phyloP scores from a whole-genome alignment of 352 stramenopile genomes.

The Proteromonas lacertae region DNA sequence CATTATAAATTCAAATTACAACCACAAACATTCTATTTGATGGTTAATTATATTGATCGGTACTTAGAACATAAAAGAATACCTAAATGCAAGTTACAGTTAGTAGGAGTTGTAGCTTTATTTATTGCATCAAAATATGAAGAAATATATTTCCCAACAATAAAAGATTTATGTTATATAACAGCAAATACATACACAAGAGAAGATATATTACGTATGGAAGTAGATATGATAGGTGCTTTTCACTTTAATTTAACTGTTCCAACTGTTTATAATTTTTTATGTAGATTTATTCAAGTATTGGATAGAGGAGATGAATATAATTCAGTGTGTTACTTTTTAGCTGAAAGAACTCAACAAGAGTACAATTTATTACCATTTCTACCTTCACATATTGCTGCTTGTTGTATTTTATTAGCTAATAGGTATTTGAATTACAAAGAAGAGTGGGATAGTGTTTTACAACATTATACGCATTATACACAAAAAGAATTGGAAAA shows the following conservation, averaged over 20 bases:
- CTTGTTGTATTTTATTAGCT: slow-evolving; percentile 78
- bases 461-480: too few relatives aligned
- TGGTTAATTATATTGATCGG: slow-evolving; percentile 86
- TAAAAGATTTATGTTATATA: slow-evolving; percentile 85
- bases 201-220: slow-evolving; percentile 49
- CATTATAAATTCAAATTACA: slow-evolving; percentile 65
- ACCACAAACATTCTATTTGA: slow-evolving; percentile 81
- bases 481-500: too few relatives aligned
- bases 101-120: slow-evolving; percentile 73
- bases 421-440: too few relatives aligned
- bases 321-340: slow-evolving; percentile 72
- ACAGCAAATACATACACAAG: slow-evolving; percentile 76
- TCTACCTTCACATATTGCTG: slow-evolving; percentile 74
- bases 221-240: slow-evolving; percentile 65
- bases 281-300: slow-evolving; percentile 68
- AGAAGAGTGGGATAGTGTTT: too few relatives aligned
- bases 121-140: slow-evolving; percentile 95
- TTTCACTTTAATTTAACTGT: slow-evolving; percentile 82
- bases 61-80: slow-evolving; percentile 57
- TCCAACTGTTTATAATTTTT: slow-evolving; percentile 44
- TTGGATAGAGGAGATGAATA: slow-evolving; percentile 27
- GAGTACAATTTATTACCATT: slow-evolving; percentile 92
- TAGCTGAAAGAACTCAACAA: slow-evolving; percentile 85
- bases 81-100: slow-evolving; percentile 64
- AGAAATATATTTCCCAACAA: slow-evolving; percentile 87